Evolutionary conservation across 164 flowering plant species (phyloP).

Genomic region (Stephania japonica): DNA sequence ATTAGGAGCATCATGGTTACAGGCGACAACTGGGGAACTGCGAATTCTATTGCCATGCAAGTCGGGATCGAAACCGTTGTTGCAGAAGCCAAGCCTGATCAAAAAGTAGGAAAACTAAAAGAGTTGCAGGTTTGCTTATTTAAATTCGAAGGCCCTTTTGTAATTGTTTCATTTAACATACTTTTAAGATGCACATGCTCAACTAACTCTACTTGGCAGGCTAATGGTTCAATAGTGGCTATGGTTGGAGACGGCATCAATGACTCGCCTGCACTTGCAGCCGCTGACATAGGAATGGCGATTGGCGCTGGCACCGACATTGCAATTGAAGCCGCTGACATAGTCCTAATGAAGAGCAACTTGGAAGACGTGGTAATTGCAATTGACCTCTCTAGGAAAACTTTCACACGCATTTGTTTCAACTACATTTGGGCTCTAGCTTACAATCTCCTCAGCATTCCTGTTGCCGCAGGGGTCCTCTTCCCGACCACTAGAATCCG

Average conservation of each 20-base stretch:
- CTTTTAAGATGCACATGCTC: neutral
- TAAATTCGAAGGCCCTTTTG: neutral
- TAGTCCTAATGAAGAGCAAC: conserved; percentile 77
- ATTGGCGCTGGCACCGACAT: conserved; percentile 86
- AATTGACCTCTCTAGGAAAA: conserved; percentile 66
- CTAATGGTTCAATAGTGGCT: conserved; percentile 50
- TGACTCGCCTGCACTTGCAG: conserved; percentile 80
- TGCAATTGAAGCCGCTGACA: conserved; percentile 79
- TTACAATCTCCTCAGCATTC: conserved; percentile 57
- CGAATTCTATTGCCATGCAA: conserved; percentile 67
- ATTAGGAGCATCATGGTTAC: conserved; percentile 73
- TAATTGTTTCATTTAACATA: neutral
- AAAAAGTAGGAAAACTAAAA: conserved; percentile 74
- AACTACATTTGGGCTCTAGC: conserved; percentile 81
- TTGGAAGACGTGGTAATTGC: conserved; percentile 77
- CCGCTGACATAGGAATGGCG: conserved; percentile 79
- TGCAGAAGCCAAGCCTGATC: conserved; percentile 82
- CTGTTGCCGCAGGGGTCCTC: conserved; percentile 65
- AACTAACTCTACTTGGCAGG: conserved; percentile 22
- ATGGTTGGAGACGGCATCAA: conserved; percentile 89
- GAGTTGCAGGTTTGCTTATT: conserved; percentile 53
- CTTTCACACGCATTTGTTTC: conserved; percentile 49
- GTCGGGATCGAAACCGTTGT: conserved; percentile 66
- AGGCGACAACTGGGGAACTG: conserved; percentile 92
- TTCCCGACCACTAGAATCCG: conserved; percentile 57